Evolutionary conservation across 345 rosid genomes (phyloP).

Genomic region (Syzygium oleosum): DNA sequence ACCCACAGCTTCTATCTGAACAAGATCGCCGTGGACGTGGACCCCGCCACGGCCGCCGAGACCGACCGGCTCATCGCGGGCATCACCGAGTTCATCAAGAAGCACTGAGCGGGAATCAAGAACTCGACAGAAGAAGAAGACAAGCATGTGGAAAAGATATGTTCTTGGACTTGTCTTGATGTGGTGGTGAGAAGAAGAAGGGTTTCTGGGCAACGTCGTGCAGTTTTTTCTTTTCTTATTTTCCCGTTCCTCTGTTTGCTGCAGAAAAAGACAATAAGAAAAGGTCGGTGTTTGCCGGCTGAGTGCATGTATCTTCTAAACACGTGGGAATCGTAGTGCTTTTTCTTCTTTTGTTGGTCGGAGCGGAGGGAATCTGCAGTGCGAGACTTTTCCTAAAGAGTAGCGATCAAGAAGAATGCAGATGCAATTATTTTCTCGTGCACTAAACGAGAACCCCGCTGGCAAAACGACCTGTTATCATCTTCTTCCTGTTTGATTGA

Average conservation of each 20-base stretch:
- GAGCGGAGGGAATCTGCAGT: background rate
- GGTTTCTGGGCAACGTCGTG: background rate
- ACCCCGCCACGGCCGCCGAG: slow-evolving; percentile 25
- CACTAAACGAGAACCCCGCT: too few relatives aligned
- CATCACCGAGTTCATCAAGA: slow-evolving; percentile 24
- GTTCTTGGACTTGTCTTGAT: background rate
- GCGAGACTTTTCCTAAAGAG: background rate
- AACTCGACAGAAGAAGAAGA: background rate
- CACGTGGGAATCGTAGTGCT: background rate
- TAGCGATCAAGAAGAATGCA: background rate
- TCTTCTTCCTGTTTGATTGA: background rate
- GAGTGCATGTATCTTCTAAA: background rate
- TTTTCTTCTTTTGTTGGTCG: too few relatives aligned
- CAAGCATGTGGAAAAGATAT: background rate
- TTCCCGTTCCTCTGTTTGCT: background rate
- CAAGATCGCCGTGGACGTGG: slow-evolving; percentile 38
- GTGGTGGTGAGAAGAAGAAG: background rate
- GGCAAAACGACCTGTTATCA: too few relatives aligned
- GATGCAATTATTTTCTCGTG: too few relatives aligned
- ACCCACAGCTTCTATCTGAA: slow-evolving; percentile 57
- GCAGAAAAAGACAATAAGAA: background rate
- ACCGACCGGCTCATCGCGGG: slow-evolving; percentile 26
- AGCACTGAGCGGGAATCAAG: slow-evolving; percentile 2
- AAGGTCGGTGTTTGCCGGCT: background rate
- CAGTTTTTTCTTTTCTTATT: background rate